A percentile compares a stretch with the other conserved stretches of the same genome.
Conservation (phyloP, 2,329 filamentous ascomycete species). For the Botrytis deweyae region DNA sequence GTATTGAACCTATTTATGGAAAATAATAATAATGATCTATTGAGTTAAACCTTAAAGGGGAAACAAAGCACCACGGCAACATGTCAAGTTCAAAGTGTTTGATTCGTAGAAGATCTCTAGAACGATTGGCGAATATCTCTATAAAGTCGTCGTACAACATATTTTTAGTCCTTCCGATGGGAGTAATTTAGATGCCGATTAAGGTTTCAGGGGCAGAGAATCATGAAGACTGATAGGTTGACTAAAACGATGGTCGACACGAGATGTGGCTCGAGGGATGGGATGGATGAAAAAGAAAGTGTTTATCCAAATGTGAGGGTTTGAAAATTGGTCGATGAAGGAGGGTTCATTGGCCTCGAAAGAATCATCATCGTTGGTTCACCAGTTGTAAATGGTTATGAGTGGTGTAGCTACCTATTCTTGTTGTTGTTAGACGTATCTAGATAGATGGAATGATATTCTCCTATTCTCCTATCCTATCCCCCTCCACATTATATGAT, state of each 20-base stretch:
- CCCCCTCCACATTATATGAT: not conserved
- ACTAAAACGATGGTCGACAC: not conserved
- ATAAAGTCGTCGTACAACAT: not conserved
- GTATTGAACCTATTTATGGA: not conserved
- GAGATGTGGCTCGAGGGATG: not conserved
- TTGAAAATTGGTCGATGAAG: not conserved
- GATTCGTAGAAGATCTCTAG: not conserved
- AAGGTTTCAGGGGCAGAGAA: slow-evolving; percentile 4
- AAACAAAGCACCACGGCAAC: not conserved
- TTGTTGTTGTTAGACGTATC: not conserved
- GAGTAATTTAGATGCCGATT: not conserved
- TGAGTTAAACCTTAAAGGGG: not conserved
- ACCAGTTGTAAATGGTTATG: not conserved
- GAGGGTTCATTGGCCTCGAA: slow-evolving; percentile 1
- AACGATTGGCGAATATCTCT: slow-evolving; percentile 11
- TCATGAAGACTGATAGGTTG: not conserved
- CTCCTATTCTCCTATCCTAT: slow-evolving; percentile 1
- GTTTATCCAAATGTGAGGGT: not conserved
- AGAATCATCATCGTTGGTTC: slow-evolving; percentile 5
- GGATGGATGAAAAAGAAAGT: not conserved
- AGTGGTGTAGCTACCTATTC: not conserved
- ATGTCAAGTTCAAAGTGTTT: not conserved
- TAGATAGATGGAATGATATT: not conserved
- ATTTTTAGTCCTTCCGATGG: not conserved
- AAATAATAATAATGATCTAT: not conserved